Percentiles rank a stretch among this genome's conserved stretches.
These are phyloP conservation scores for Euryodendron excelsum DNA, from an alignment of 148 eudicot species.

Conservation along the genomic window DNA sequence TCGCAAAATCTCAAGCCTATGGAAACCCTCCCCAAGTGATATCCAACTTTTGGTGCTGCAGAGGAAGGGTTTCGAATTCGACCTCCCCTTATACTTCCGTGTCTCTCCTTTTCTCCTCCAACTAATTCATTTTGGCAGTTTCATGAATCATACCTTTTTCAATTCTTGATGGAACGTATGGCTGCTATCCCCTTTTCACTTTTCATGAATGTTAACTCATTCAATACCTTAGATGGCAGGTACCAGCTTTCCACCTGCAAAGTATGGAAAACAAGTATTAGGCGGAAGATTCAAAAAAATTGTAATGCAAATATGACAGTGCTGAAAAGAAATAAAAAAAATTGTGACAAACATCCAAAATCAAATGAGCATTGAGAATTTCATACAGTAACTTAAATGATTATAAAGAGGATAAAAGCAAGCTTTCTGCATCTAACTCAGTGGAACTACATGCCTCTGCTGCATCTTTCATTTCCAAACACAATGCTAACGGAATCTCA, in stretches of 20 bases:
- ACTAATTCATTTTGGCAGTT: neutral
- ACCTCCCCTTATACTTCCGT: no score
- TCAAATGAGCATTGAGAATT: neutral
- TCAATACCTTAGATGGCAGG: neutral
- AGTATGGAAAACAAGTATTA: neutral
- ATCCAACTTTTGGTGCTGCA: no score
- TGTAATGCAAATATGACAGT: neutral
- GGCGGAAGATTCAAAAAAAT: neutral
- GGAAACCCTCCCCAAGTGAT: neutral
- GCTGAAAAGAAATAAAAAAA: slow-evolving; percentile 1
- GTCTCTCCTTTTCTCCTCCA: neutral
- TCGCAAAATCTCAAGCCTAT: neutral
- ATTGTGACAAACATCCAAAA: neutral
- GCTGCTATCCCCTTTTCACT: neutral
- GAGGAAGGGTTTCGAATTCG: no score
- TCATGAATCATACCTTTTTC: slow-evolving; percentile 2
- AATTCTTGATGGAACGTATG: neutral
- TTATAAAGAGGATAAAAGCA: neutral
- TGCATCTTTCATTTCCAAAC: neutral
- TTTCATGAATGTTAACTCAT: slow-evolving; percentile 6
- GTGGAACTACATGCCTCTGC: neutral
- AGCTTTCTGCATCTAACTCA: neutral
- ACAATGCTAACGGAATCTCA: neutral
- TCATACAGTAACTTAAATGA: neutral
- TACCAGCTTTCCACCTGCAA: slow-evolving; percentile 20